These are phyloP conservation scores for Apiotrichum veenhuisii DNA, from an alignment of 1,284 basidiomycete genomes.

Conservation along the genomic window DNA sequence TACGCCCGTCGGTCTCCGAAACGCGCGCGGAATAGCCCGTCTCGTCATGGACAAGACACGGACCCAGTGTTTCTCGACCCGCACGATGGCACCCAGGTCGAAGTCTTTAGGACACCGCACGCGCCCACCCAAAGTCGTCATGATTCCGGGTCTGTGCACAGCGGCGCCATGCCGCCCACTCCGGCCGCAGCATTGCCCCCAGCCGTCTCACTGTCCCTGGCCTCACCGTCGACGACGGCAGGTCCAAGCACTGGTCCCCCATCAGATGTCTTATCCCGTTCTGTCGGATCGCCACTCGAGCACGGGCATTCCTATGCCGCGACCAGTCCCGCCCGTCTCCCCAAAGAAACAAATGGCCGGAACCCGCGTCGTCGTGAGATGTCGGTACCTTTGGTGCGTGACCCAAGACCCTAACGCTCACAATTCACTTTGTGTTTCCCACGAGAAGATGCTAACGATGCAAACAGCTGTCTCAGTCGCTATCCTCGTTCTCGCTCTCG, in stretches of 20 bases:
- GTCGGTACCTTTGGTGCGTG: constrained; percentile 41
- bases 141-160: background rate
- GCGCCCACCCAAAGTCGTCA: background rate
- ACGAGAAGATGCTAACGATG: background rate
- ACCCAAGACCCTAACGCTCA: background rate
- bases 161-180: background rate
- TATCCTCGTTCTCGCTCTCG: constrained; percentile 39
- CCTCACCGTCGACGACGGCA: background rate
- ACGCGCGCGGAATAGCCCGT: constrained; percentile 28
- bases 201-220: background rate
- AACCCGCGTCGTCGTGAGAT: constrained; percentile 31
- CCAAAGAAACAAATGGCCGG: background rate
- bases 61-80: background rate
- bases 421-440: background rate
- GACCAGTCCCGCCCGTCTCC: constrained; percentile 15
- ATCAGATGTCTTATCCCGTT: background rate
- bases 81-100: background rate
- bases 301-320: constrained; percentile 4
- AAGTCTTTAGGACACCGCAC: background rate
- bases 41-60: constrained; percentile 11
- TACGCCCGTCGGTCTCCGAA: constrained; percentile 31
- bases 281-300: background rate
- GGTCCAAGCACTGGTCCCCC: background rate
- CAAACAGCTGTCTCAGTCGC: constrained; percentile 34
- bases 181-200: background rate